Evolutionary conservation across 192 early-diverging fungal species (phyloP).

Genomic region (Backusella parvicylindrica): DNA sequence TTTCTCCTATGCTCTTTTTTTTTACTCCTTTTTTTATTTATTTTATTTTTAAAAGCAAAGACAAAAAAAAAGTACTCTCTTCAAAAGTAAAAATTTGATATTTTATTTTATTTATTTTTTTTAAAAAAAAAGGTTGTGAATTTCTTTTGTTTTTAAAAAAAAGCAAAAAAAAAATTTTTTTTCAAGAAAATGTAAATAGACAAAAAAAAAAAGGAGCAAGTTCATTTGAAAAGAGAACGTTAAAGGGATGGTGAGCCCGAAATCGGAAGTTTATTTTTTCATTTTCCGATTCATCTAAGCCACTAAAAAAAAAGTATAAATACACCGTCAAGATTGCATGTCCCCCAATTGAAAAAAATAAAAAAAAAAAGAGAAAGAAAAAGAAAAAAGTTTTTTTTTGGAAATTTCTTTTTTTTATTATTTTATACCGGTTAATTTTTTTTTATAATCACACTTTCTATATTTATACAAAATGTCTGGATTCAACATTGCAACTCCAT

Average conservation of each 20-base stretch:
- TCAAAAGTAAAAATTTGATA: too few species aligned
- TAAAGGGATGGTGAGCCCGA: neutral
- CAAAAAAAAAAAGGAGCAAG: neutral
- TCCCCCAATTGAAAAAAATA: neutral
- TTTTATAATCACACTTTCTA: constrained; percentile 2
- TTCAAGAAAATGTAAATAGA: neutral
- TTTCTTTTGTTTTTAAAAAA: neutral
- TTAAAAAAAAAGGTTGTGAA: neutral
- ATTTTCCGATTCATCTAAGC: constrained; percentile 15
- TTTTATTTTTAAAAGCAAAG: neutral
- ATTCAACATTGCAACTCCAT: constrained; percentile 38
- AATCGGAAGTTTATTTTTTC: constrained; percentile 1
- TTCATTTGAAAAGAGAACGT: neutral
- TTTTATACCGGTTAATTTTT: neutral
- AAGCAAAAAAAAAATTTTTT: neutral
- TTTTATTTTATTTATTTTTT: too few species aligned
- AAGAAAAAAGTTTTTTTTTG: constrained; percentile 13
- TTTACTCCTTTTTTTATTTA: constrained; percentile 6
- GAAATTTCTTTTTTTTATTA: neutral
- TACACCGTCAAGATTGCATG: constrained; percentile 9
- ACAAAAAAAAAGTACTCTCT: neutral
- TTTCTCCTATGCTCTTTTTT: constrained; percentile 14
- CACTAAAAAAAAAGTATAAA: constrained; percentile 30
- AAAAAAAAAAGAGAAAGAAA: constrained; percentile 5
- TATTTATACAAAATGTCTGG: constrained; percentile 30